Conservation (phyloP, 805 yeast species). For the Huiozyma sinensis region DNA sequence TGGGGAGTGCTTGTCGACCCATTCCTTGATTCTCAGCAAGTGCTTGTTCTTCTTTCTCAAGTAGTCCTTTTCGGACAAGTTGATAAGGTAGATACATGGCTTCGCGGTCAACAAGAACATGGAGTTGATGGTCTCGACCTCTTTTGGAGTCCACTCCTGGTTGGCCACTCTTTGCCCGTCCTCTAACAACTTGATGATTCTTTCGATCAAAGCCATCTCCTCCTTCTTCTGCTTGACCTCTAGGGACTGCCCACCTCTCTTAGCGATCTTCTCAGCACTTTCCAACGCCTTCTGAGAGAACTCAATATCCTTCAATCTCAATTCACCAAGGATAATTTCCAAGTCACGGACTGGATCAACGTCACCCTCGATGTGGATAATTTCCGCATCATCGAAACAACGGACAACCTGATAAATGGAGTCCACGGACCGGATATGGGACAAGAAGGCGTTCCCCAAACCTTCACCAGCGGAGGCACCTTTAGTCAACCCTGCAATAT, state of each 20-base stretch:
- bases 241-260: slow-evolving; percentile 79
- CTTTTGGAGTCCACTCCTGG: slow-evolving; percentile 78
- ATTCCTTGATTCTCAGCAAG: slow-evolving; percentile 67
- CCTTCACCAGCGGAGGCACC: slow-evolving; percentile 98
- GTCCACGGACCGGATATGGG: slow-evolving; percentile 95
- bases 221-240: slow-evolving; percentile 85
- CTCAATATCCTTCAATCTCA: slow-evolving; percentile 93
- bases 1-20: slow-evolving; percentile 76
- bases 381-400: slow-evolving; percentile 95
- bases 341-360: slow-evolving; percentile 93
- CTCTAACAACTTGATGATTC: slow-evolving; percentile 66
- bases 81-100: slow-evolving; percentile 86
- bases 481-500: slow-evolving; percentile 95
- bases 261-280: slow-evolving; percentile 67
- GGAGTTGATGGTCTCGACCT: slow-evolving; percentile 79
- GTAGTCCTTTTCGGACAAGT: slow-evolving; percentile 82
- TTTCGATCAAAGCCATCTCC: slow-evolving; percentile 64
- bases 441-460: slow-evolving; percentile 92
- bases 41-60: slow-evolving; percentile 83
- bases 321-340: slow-evolving; percentile 82
- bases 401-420: slow-evolving; percentile 96
- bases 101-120: slow-evolving; percentile 89
- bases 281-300: slow-evolving; percentile 78
- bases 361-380: slow-evolving; percentile 93
- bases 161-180: slow-evolving; percentile 83